Base-by-base conservation (phyloP, 805 yeast genomes). In the Saccharomycopsis oosterbeekiorum region DNA sequence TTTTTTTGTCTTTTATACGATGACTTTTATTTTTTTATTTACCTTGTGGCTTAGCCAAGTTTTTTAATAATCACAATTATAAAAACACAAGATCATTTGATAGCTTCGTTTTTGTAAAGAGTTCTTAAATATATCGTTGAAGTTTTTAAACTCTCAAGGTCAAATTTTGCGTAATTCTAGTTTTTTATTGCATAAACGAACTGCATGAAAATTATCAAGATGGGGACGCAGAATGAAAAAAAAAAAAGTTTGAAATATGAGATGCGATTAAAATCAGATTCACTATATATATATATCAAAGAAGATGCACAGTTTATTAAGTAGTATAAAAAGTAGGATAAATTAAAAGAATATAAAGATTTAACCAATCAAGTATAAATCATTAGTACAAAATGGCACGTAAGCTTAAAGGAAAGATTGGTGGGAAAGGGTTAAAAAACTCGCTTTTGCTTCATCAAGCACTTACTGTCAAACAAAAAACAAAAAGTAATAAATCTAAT, bases 371-470 rank as follows among this genome's bases (percentile, higher is more conserved):
- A 29, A 29, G 6, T 29, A 29, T 37, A 37, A 9, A 6, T 10
- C 12, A 24, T 21, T 47, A 15, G 5, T 47, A 21, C 17, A 53
- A 29, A 17, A 60, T 60, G 62, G 60, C 40, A 10, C 47, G 58
- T 2, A 60, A 57, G 43, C 47, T 57, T 8, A 60, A 60, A 34
- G 58, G 60, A 15, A 57, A 51, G 24, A 17, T 21, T 19, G 29
- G 24, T 19, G 55, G 58, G 21, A 60, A 57, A 42, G 62, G 62
- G 4, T 54, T 60, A 24, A 60, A 53, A 24, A 21, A 54, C 8
- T 26, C 54, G 5, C 55, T 60, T 21, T 26, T 60, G 24, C 54
- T 40, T 29, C 62, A 60, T 54, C 62, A 60, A 37, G 55, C 58
- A 57, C 37, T 21, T 29, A 14, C 37, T 26, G 39, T 34, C 37